Evolutionary conservation across 2,329 filamentous ascomycete species (phyloP).

Genomic region (Nigrograna mackinnonii): DNA sequence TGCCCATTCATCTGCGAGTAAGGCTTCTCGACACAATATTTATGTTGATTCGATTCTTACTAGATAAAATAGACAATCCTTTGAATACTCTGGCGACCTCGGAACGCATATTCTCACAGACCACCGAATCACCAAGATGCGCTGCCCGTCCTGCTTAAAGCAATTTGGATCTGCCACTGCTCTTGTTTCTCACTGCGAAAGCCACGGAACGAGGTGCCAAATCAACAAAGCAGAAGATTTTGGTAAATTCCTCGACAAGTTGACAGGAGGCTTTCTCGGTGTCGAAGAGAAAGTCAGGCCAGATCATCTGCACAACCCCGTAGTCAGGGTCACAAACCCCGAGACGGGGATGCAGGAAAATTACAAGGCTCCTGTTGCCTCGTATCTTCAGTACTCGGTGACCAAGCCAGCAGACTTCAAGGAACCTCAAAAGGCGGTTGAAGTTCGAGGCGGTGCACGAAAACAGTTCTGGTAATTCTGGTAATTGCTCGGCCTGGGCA

Average conservation of each 20-base stretch:
- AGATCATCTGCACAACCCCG: constrained; percentile 30
- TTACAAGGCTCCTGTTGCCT: constrained; percentile 27
- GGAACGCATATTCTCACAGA: constrained; percentile 38
- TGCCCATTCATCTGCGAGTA: constrained; percentile 63
- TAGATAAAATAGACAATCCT: constrained; percentile 24
- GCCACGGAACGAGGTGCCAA: constrained; percentile 27
- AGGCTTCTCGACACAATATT: constrained; percentile 15
- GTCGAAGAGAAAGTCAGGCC: constrained; percentile 33
- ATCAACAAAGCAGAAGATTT: constrained; percentile 42
- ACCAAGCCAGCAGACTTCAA: constrained; percentile 36
- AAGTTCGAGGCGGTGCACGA: constrained; percentile 6
- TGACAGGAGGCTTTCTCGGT: constrained; percentile 47
- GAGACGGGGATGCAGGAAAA: constrained; percentile 23
- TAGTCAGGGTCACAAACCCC: constrained; percentile 17
- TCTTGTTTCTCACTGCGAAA: constrained; percentile 47
- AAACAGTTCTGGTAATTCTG: no score
- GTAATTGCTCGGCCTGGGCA: no score
- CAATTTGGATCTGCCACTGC: constrained; percentile 41
- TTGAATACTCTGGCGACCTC: constrained; percentile 30
- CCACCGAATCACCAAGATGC: constrained; percentile 39
- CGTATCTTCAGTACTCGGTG: constrained; percentile 34
- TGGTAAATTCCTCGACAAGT: constrained; percentile 38
- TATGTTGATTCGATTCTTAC: not conserved
- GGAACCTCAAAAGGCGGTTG: constrained; percentile 16
- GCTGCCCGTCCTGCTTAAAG: constrained; percentile 46